Evolutionary conservation across 345 rosid species (phyloP), one percentile per base, ranked within the genome.

Genomic region (Mallotus nudiflorus): DNA sequence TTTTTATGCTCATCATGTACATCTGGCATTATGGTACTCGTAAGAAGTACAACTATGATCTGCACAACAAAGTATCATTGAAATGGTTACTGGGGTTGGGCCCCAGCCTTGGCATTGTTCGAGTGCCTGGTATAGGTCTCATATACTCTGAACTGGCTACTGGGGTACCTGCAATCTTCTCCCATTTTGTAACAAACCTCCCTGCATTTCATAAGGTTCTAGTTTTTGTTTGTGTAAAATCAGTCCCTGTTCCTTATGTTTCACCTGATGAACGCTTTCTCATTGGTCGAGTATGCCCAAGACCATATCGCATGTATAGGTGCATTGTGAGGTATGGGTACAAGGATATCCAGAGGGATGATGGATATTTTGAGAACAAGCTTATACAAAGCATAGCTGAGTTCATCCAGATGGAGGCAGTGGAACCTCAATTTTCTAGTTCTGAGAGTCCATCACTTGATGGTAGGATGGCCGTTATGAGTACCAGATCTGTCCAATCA

Each of bases 381-480:
- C 83, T 94, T 40, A 85, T 94, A 73, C 89, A 86, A 67, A 89
- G 93, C 91, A 94, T 91, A 79, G 96, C 95, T 0, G 98, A 94
- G 87, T 94, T 94, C 82, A 89, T 94, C 67, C 95, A 87, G 82
- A 91, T 88, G 97, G 98, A 91, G 78, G 91, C 97, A 44, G 91
- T 80, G 22, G 92, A 91, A 19, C 79, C 89, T 22, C 92, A 87
- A 56, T 72, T 81, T 62, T 68, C 78, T 7, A 77, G 81, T 49
- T 78, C 88, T 0, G 98, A 93, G 78, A 67, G 78, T 69, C 82
- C 89, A 46, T 82, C 88, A 19, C 84, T 84, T 71, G 98, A 93
- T 59, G 96, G 98, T 60, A 87, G 98, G 72, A 89, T 93, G 97
- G 98, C 97, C 18, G 96, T 93, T 56, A 84, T 91, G 81, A 91